Base-by-base conservation (phyloP, 257 asterid genomes). In the Nicotiana attenuata region DNA sequence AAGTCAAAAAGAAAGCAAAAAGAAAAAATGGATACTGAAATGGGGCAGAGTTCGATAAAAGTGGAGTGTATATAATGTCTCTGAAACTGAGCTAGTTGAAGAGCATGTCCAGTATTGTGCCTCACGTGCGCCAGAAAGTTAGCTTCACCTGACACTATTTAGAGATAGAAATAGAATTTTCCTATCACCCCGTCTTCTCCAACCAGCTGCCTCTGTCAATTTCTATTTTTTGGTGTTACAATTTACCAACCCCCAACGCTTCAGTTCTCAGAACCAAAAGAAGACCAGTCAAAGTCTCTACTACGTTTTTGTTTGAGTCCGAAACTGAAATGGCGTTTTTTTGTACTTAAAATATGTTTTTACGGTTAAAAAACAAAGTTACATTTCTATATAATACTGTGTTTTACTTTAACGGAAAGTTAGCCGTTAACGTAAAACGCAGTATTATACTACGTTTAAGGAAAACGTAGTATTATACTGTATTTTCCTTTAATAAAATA, bases 101-200 rank as follows among this genome's bases (percentile, higher is more conserved):
- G 55, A 76, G 64, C 53, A 78, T 33, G 79, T 24, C 79, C 5
- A 1, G 80, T 41, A 85, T 80, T 82, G 85, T 28, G 69, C 57
- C 66, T 81, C 85, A 82, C 88, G 84, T 85, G 85, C 56, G 65
- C 66, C 82, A 53, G 66, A 76, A 65, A 84, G 60, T 65, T 81
- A 67, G 31, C 41, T n/a, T 45, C 65, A 69, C 79, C 85, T 63
- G 76, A 68, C 79, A 75, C 61, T 16, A 2, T 47, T 28, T 22
- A 17, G 20, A 13, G 20, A 69, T 10, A 19, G 2, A 66, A 29
- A 65, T 20, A 4, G 33, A 76, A 47, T 65, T 61, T 11, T 41
- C 50, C 76, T 26, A 76, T 33, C 81, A 35, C 60, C 16, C 7
- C 13, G 7, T 20, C 57, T 17, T 10, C n/a, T 26, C 71, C 33